Evolutionary conservation across 768 basidiomycete genomes (phyloP).

Genomic region (Calocybe gangraenosa): DNA sequence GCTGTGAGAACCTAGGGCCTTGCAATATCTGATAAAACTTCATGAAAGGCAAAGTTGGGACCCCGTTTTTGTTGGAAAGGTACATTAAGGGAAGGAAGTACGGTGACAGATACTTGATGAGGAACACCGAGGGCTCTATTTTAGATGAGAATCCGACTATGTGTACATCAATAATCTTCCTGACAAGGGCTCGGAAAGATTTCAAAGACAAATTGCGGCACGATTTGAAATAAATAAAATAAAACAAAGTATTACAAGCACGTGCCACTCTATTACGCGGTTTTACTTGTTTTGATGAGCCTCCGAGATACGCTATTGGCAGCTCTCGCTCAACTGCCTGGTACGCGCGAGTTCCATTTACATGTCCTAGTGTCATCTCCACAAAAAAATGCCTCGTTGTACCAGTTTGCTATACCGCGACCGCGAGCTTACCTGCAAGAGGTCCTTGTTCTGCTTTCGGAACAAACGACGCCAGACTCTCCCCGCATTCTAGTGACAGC

Average conservation of each 20-base stretch:
- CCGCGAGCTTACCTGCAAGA: slow-evolving; percentile 72
- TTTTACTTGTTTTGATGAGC: slow-evolving; percentile 21
- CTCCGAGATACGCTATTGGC: slow-evolving; percentile 63
- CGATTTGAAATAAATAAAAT: too few relatives aligned
- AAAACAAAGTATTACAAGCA: too few relatives aligned
- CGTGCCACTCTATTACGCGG: slow-evolving; percentile 1
- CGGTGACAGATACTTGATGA: slow-evolving; percentile 1
- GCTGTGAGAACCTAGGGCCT: background rate
- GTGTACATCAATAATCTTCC: too few relatives aligned
- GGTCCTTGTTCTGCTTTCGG: slow-evolving; percentile 69
- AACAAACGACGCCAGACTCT: slow-evolving; percentile 45
- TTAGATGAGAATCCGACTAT: too few relatives aligned
- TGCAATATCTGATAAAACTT: background rate
- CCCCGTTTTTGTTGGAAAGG: background rate
- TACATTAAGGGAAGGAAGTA: slow-evolving; percentile 1
- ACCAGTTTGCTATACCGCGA: slow-evolving; percentile 67
- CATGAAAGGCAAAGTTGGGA: background rate
- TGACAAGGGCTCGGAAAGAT: too few relatives aligned
- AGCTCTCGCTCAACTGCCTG: slow-evolving; percentile 54
- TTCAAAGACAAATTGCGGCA: too few relatives aligned
- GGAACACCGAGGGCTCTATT: too few relatives aligned
- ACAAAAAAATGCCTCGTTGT: slow-evolving; percentile 64
- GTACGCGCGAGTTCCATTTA: slow-evolving; percentile 67
- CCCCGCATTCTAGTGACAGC: slow-evolving; percentile 67
- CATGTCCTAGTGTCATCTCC: slow-evolving; percentile 71